Base-by-base conservation (phyloP, 208 protist species). In the Acanthamoeba lenticulata region DNA sequence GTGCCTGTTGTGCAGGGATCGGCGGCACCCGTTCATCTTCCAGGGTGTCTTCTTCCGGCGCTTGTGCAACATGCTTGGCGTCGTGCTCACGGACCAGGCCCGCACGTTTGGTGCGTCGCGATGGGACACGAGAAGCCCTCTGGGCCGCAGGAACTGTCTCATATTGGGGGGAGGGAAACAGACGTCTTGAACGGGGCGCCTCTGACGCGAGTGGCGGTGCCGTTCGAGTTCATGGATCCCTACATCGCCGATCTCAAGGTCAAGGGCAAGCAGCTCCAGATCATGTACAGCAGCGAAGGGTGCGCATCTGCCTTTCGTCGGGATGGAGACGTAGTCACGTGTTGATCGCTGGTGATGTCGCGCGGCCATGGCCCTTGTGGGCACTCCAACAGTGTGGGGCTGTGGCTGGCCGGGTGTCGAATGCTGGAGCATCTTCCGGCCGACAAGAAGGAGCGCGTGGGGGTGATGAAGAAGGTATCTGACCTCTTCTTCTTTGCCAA, bases 211-310 rank as follows among this genome's bases (percentile, higher is more conserved):
- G 44, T 89, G 11, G 9, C 44, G 1, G 7, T 62, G 11, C 81
- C 44, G 38, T 89, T 65, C 45, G 81, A 89, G 52, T 89, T 89
- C 45, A 89, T 32, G 29, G 81, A 89, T 32, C 81, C 81, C 29
- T n/a, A 89, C 38, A 89, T 89, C 38, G 45, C 81, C 19, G 81
- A 60, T 13, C 27, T 89, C 0, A 62, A 55, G 52, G 81, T 89
- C 1, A 62, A 42, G 81, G 81, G 81, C 40, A 89, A 89, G 29
- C 81, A 89, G 19, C 19, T 89, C 42, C 81, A 89, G 47, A 65
- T 89, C 7, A 62, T 89, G 52, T 55, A 89, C 81, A 57, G 17
- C 38, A 89, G 81, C 38, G 81, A 89, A 89, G 81, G 81, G 69
- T 79, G 44, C 38, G 17, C 0, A 45, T 2, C 45, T 3, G 52